phyloP scores from a whole-genome alignment of 768 basidiomycete species.

The Mycena indigotica region DNA sequence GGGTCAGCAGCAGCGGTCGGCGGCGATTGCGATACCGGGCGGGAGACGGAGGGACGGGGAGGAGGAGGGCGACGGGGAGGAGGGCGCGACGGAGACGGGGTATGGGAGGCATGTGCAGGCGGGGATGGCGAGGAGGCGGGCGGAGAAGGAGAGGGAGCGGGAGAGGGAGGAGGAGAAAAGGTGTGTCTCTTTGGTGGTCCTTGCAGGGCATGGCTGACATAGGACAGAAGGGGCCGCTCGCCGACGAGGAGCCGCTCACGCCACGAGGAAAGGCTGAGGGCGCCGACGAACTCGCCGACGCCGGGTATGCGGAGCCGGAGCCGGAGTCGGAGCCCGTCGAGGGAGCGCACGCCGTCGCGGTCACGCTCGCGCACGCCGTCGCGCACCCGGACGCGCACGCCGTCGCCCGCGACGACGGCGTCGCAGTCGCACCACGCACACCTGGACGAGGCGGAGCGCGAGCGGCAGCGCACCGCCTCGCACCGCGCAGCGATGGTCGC shows the following conservation, averaged over 20 bases:
- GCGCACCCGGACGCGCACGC: not conserved
- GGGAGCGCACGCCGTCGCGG: slow-evolving; percentile 9
- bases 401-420: not conserved
- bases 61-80: not conserved
- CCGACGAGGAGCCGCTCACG: slow-evolving; percentile 11
- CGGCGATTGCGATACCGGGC: slow-evolving; percentile 14
- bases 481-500: not conserved
- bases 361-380: not conserved
- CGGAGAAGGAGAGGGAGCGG: slow-evolving; percentile 7
- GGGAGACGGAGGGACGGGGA: not conserved
- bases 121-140: slow-evolving; percentile 20
- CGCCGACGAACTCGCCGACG: slow-evolving; percentile 3
- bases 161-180: not conserved
- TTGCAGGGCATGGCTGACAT: too few species aligned
- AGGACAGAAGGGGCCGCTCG: slow-evolving; percentile 19
- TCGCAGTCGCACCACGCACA: not conserved
- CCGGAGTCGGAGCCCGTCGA: too few species aligned
- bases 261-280: not conserved
- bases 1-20: slow-evolving; percentile 6
- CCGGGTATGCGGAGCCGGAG: too few species aligned
- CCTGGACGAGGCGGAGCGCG: not conserved
- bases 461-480: not conserved
- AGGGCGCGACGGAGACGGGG: slow-evolving; percentile 13
- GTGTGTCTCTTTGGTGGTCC: too few species aligned
- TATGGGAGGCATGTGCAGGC: slow-evolving; percentile 14